Evolutionary conservation across 306 rosid genomes (phyloP).

Genomic region (Oemleria cerasiformis): DNA sequence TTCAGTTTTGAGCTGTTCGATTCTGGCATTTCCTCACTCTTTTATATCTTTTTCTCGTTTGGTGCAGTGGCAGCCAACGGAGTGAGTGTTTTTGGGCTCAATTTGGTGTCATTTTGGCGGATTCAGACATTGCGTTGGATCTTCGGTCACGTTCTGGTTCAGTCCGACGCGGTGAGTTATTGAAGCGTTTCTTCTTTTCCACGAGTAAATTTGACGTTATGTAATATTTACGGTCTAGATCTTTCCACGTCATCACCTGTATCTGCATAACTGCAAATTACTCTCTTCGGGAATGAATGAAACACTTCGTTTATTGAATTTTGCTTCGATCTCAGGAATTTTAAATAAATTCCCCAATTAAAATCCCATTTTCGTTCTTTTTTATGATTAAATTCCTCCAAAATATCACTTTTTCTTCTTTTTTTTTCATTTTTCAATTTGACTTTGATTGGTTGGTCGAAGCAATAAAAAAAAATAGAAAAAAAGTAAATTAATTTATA

Average conservation of each 20-base stretch:
- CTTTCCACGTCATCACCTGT: constrained; percentile 15
- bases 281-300: neutral
- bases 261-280: neutral
- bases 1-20: neutral
- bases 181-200: neutral
- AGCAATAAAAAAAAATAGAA: neutral
- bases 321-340: neutral
- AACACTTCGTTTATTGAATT: neutral
- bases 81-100: neutral
- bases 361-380: neutral
- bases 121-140: neutral
- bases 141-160: constrained; percentile 4
- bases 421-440: neutral
- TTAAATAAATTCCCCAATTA: neutral
- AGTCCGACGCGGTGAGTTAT: neutral
- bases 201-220: neutral
- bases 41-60: neutral
- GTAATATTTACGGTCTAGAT: constrained; percentile 6
- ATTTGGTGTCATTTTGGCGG: constrained; percentile 2
- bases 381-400: neutral
- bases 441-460: neutral
- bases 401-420: neutral
- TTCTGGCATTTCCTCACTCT: neutral
- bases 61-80: neutral
- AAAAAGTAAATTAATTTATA: neutral